Base-by-base conservation (phyloP, 371 early-diverging fungal genomes). In the Mucor circinelloides region DNA sequence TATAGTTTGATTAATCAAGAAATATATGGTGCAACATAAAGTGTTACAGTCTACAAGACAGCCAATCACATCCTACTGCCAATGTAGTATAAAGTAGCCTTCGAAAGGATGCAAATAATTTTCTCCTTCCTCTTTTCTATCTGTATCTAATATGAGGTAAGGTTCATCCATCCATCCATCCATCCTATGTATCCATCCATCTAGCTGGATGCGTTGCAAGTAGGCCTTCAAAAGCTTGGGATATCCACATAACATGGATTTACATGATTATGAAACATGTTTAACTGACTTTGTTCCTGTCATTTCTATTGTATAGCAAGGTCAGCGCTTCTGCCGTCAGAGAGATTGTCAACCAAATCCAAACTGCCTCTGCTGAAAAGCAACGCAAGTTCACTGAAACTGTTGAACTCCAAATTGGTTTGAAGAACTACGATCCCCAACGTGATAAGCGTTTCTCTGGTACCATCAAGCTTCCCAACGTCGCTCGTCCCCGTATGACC, bases 361-460 rank as follows among this genome's bases (percentile, higher is more conserved):
- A 93, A 72, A 73, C 77, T 61, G 91, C 81, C 80, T 89, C 95
- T 74, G 88, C 88, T 80, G 95, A 93, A 81, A 94, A 94, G 87
- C 85, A 89, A 75, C 89, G 97, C 76, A 95, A 95, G 78, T 97
- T 97, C 89, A 82, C 80, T 60, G 98, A 97, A 86, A 97, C 98
- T 71, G 89, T 98, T 63, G 98, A 99, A 87, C 91, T 99, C 77
- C 97, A 98, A 87, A 91, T 98, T 81, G 95, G 96, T 82, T 89
- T 98, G 70, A 99, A 98, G 93, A 97, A 98, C 92, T 99, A 97
- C 91, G 98, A 99, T 90, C 95, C 97, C 71, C 72, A 72, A 57
- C 64, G 72, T 64, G 72, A 72, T 72, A 72, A 72, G 72, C 72
- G 72, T 72, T 72, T 72, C 72, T 72, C 72, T 65, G 72, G 72